These are phyloP conservation scores for Cornus kousa DNA, from an alignment of 148 eudicot genomes.

Conservation along the genomic window DNA sequence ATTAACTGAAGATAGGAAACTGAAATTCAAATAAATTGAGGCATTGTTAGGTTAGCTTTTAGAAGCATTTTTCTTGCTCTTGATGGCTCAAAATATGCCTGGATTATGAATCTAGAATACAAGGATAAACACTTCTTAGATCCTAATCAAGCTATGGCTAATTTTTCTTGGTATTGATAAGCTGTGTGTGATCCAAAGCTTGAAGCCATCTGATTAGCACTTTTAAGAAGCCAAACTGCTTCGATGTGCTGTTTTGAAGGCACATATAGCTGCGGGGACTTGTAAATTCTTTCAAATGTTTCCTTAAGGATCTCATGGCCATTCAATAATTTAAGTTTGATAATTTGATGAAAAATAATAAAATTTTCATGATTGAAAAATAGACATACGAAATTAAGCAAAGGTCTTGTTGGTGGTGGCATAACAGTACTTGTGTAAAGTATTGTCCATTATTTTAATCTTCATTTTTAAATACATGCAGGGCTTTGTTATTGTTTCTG, in stretches of 20 bases:
- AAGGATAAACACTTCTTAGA: not conserved
- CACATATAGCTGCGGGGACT: not conserved
- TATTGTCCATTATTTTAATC: not conserved
- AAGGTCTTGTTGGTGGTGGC: not conserved
- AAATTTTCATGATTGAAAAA: not conserved
- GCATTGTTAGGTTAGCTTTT: not conserved
- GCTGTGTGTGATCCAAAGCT: not conserved
- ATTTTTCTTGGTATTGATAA: not conserved
- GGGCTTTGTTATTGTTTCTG: slow-evolving; percentile 98
- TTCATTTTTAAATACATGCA: slow-evolving; percentile 36
- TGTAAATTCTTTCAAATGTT: not conserved
- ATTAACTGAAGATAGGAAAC: not conserved
- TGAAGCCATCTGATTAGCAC: not conserved
- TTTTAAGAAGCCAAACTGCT: not conserved
- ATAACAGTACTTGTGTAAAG: not conserved
- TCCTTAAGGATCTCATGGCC: not conserved
- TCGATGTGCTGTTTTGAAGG: not conserved
- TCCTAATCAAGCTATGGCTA: not conserved
- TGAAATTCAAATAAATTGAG: not conserved
- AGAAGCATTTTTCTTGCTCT: not conserved
- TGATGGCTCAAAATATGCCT: not conserved
- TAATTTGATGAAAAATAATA: not conserved
- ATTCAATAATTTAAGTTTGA: not conserved
- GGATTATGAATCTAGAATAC: not conserved
- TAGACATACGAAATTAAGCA: not conserved